Evolutionary conservation across 2,329 filamentous ascomycete genomes (phyloP), one percentile per base, ranked within the genome.

Genomic region (Pyrenophora graminea): DNA sequence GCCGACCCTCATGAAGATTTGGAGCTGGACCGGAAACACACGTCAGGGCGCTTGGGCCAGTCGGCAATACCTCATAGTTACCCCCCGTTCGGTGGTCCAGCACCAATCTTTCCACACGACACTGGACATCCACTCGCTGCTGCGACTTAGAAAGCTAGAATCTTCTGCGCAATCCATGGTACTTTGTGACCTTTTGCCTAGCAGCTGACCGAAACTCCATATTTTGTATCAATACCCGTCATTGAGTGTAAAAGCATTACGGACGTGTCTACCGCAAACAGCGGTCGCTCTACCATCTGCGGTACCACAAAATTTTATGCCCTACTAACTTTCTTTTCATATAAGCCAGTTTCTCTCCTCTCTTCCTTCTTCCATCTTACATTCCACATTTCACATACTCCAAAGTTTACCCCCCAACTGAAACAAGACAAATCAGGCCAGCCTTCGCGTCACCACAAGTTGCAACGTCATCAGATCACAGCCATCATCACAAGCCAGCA

Each of bases 391-490:
- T n/a, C 48, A 46, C 12, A 32, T 40, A 27, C 1, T 19, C 25
- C 37, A 46, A 34, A 40, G 15, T 27, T 23, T 38, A 23, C 44
- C 40, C 30, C 30, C 37, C 48, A 34, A 46, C 49, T 51, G 51
- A 59, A 51, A 61, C 54, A 52, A 40, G 43, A 41, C 45, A 52
- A 49, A 44, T 54, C 39, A 58, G 56, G 59, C 48, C 61, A 55
- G 56, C 55, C 56, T 58, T 42, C 38, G 44, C 40, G 40, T 48
- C 51, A 55, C 34, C 21, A 30, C 27, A 31, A 27, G 36, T 38
- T 54, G 40, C 63, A 58, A 65, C 67, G 66, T 70, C 68, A 68
- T 66, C 56, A 52, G 37, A 61, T 68, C 61, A 68, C 64, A 3
- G 19, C 42, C 25, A 21, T 17, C 55, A 52, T 44, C 48, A 55